Conservation (phyloP, 768 basidiomycete species). For the Lentinula sp. region DNA sequence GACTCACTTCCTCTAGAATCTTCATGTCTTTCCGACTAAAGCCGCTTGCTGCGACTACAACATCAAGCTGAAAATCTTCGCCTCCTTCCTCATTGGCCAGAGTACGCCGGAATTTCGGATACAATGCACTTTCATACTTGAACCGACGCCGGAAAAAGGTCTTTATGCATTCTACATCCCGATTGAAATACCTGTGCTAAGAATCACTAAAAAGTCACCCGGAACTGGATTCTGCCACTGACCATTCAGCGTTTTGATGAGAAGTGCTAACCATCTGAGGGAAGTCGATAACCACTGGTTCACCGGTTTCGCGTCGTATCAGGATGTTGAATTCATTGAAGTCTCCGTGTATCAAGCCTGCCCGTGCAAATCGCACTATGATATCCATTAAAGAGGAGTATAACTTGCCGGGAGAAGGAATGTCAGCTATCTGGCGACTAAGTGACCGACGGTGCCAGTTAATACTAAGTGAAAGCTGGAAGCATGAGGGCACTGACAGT, state of each 20-base stretch:
- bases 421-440: slow-evolving; percentile 82
- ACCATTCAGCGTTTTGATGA: slow-evolving; percentile 97
- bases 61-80: slow-evolving; percentile 73
- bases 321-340: slow-evolving; percentile 99
- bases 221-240: slow-evolving; percentile 19
- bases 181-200: slow-evolving; percentile 89
- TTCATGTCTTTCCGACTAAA: slow-evolving; percentile 83
- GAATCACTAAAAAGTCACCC: slow-evolving; percentile 7
- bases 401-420: slow-evolving; percentile 82
- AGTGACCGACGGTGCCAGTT: slow-evolving; percentile 4
- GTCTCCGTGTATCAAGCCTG: slow-evolving; percentile 97
- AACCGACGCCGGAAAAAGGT: slow-evolving; percentile 89
- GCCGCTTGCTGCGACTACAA: slow-evolving; percentile 91
- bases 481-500: slow-evolving; percentile 49
- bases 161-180: slow-evolving; percentile 95
- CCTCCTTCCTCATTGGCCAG: slow-evolving; percentile 40
- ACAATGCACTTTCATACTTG: slow-evolving; percentile 85
- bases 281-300: slow-evolving; percentile 94
- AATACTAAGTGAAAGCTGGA: neutral
- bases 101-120: slow-evolving; percentile 76
- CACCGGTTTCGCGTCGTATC: slow-evolving; percentile 65
- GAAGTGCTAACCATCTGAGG: slow-evolving; percentile 99
- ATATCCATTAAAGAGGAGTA: slow-evolving; percentile 93
- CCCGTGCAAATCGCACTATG: slow-evolving; percentile 88
- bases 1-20: slow-evolving; percentile 74